phyloP scores from a whole-genome alignment of 1,139 yeast species.

The Williopsis jadinii region DNA sequence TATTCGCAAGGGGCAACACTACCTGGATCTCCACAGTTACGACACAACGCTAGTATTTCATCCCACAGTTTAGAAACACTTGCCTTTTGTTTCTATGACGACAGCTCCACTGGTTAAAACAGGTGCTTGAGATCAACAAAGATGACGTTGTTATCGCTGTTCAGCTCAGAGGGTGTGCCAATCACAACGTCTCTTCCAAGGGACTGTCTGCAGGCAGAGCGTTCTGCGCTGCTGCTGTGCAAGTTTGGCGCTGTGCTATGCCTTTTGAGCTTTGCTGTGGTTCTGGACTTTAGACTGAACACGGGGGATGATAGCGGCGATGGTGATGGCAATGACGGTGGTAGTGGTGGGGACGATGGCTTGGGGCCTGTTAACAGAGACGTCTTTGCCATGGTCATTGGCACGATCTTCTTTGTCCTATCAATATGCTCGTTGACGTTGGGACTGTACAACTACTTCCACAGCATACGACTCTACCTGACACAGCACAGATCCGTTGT shows the following conservation, averaged over 20 bases:
- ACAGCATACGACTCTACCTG: conserved; percentile 3
- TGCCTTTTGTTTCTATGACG: too few relatives aligned
- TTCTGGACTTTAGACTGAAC: conserved; percentile 35
- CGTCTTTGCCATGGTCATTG: conserved; percentile 29
- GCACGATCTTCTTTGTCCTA: conserved; percentile 34
- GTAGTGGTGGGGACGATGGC: too few relatives aligned
- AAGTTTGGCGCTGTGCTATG: conserved; percentile 44
- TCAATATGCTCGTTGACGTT: conserved; percentile 36
- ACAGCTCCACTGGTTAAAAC: too few relatives aligned
- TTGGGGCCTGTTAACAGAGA: neutral
- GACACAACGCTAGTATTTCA: too few relatives aligned
- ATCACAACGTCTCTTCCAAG: conserved; percentile 50
- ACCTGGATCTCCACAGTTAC: too few relatives aligned
- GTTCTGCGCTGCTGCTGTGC: conserved; percentile 48
- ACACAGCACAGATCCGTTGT: conserved; percentile 7
- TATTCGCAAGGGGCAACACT: too few relatives aligned
- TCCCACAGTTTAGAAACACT: too few relatives aligned
- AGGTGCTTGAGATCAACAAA: too few relatives aligned
- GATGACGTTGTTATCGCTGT: neutral
- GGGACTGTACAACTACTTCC: conserved; percentile 38
- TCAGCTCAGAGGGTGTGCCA: conserved; percentile 13
- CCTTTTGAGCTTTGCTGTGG: conserved; percentile 44
- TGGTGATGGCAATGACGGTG: neutral
- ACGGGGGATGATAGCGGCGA: neutral
- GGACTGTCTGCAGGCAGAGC: conserved; percentile 54